These are phyloP conservation scores for Tagetes erecta DNA, from an alignment of 129 eudicot genomes.

Conservation along the genomic window DNA sequence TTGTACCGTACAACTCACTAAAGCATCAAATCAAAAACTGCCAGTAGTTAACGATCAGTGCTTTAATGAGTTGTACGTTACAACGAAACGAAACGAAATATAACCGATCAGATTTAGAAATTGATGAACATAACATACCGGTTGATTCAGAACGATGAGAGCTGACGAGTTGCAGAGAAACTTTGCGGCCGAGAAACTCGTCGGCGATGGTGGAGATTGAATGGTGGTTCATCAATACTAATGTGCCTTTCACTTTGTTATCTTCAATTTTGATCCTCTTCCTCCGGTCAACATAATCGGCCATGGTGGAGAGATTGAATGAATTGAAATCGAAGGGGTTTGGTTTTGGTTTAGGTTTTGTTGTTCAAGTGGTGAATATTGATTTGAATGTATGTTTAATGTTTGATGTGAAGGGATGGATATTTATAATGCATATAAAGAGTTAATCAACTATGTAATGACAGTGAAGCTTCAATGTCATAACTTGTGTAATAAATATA, in stretches of 20 bases:
- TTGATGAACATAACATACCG: constrained; percentile 21
- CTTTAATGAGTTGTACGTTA: constrained; percentile 17
- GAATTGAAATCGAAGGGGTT: neutral
- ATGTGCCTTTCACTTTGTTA: constrained; percentile 50
- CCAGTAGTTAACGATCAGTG: neutral
- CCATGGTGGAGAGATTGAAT: constrained; percentile 14
- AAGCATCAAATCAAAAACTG: neutral
- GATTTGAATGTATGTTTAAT: constrained; percentile 3
- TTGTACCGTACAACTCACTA: constrained; percentile 33
- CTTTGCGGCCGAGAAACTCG: constrained; percentile 51
- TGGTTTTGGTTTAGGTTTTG: neutral
- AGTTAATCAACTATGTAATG: neutral
- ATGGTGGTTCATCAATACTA: constrained; percentile 50
- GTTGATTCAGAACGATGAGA: constrained; percentile 34
- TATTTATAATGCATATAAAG: neutral
- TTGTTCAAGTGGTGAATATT: neutral
- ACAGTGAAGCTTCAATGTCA: neutral
- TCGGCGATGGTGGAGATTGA: neutral
- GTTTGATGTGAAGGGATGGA: neutral
- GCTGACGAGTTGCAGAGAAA: constrained; percentile 64
- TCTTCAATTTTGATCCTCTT: constrained; percentile 26
- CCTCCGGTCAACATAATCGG: constrained; percentile 24
- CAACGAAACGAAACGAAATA: constrained; percentile 6
- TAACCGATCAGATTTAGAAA: neutral
- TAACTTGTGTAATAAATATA: neutral